Evolutionary conservation across 345 rosid genomes (phyloP).

Genomic region (Corymbia maculata): DNA sequence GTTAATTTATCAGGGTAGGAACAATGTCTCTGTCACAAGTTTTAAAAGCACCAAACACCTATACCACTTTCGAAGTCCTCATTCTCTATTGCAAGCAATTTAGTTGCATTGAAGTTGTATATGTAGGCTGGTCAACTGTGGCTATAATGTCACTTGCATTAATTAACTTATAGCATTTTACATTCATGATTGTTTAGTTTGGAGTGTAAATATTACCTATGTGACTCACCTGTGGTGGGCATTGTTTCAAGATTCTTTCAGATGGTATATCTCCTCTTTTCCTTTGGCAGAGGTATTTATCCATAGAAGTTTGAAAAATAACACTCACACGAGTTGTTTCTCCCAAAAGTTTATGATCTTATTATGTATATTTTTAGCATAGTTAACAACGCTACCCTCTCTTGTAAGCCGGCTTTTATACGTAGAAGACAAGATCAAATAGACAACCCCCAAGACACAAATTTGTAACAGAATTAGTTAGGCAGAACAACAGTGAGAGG

Average conservation of each 20-base stretch:
- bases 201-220: not conserved
- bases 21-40: not conserved
- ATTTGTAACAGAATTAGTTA: not conserved
- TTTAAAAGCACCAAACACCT: not conserved
- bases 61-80: not conserved
- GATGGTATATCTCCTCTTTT: not conserved
- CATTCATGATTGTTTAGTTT: not conserved
- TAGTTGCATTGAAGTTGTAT: not conserved
- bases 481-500: not conserved
- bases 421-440: not conserved
- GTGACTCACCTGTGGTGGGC: not conserved
- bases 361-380: not conserved
- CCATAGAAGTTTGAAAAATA: not conserved
- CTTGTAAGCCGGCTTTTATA: not conserved
- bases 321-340: not conserved
- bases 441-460: not conserved
- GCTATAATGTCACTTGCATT: not conserved
- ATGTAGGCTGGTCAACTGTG: not conserved
- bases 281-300: not conserved
- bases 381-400: not conserved
- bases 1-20: not conserved
- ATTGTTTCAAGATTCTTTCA: not conserved
- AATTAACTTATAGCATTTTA: not conserved
- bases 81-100: not conserved
- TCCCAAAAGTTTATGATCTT: not conserved